phyloP scores from a whole-genome alignment of 495 filamentous ascomycete genomes.

The Wilcoxina mikolae region DNA sequence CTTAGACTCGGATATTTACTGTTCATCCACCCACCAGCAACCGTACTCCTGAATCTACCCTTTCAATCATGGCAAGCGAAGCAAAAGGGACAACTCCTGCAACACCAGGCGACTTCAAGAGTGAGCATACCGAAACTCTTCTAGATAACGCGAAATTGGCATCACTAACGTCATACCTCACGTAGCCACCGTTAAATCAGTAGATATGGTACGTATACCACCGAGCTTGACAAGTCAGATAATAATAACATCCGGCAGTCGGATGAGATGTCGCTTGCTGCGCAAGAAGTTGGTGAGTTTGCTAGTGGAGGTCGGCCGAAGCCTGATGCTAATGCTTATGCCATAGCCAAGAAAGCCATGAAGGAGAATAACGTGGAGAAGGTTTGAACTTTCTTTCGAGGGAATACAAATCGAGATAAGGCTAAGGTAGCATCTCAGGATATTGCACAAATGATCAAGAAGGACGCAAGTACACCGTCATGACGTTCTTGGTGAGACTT shows the following conservation, averaged over 20 bases:
- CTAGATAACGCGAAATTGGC: not conserved
- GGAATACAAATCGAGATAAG: not conserved
- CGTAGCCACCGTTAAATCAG: conserved; percentile 85
- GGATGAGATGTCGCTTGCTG: conserved; percentile 93
- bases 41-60: not conserved
- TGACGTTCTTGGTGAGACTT: not conserved
- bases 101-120: not conserved
- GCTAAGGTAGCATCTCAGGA: conserved; percentile 49
- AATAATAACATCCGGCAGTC: conserved; percentile 38
- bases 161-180: not conserved
- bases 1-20: no score
- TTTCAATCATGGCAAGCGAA: not conserved
- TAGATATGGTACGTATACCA: conserved; percentile 70
- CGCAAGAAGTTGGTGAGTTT: conserved; percentile 76
- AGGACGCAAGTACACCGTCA: conserved; percentile 50
- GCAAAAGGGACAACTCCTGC: not conserved
- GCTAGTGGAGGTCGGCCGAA: no score
- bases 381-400: conserved; percentile 32
- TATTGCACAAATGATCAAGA: conserved; percentile 94
- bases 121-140: not conserved
- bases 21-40: not conserved
- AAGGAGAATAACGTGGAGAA: conserved; percentile 86
- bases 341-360: conserved; percentile 80
- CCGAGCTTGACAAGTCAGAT: not conserved
- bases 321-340: no score